These are phyloP conservation scores for Exophiala viscosa DNA, from an alignment of 2,329 filamentous ascomycete genomes.

Conservation along the genomic window DNA sequence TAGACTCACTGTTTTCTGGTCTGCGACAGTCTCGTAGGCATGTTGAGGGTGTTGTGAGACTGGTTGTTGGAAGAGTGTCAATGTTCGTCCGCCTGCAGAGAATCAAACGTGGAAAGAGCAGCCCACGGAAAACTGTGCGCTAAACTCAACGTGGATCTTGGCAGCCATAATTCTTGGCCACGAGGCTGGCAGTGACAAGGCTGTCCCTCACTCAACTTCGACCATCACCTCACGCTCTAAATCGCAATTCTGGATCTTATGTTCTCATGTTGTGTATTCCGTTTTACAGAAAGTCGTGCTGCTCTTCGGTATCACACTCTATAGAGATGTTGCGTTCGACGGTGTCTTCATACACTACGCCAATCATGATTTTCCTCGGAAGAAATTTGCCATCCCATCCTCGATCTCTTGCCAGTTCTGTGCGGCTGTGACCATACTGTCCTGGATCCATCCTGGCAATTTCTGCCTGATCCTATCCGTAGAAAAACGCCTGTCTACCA, in stretches of 20 bases:
- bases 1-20: conserved; percentile 47
- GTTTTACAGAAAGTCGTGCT: too few relatives aligned
- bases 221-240: too few relatives aligned
- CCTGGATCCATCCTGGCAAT: conserved; percentile 83
- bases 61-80: conserved; percentile 16
- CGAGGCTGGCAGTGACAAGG: too few relatives aligned
- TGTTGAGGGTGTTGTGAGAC: conserved; percentile 40
- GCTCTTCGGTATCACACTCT: too few relatives aligned
- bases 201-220: too few relatives aligned
- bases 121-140: too few relatives aligned
- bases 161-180: too few relatives aligned
- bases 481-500: conserved; percentile 79
- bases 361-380: conserved; percentile 31
- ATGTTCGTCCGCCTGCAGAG: neutral
- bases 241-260: too few relatives aligned
- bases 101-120: neutral
- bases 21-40: conserved; percentile 51
- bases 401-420: conserved; percentile 57
- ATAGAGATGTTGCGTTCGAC: too few relatives aligned
- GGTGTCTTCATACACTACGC: too few relatives aligned
- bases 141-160: too few relatives aligned
- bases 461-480: conserved; percentile 69
- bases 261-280: too few relatives aligned
- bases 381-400: conserved; percentile 57
- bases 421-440: conserved; percentile 57